Conservation (phyloP, 2,329 filamentous ascomycete species). For the Xylaria multiplex region DNA sequence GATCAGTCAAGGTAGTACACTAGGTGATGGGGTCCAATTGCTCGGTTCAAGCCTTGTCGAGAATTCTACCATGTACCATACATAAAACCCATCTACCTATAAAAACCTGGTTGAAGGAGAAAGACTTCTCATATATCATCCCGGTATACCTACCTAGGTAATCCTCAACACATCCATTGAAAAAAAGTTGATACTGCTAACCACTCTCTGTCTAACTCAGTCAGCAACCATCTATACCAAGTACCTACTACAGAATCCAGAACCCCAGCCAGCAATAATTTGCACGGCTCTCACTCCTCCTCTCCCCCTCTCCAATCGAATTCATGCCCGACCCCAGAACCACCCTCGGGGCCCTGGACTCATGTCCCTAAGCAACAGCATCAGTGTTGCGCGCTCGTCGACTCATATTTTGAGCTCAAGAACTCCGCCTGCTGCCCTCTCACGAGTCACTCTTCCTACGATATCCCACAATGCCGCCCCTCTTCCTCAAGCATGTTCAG, state of each 20-base stretch:
- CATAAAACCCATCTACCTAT: too few relatives aligned
- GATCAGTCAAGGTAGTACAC: conserved; percentile 5
- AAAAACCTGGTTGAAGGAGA: conserved; percentile 1
- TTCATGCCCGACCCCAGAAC: conserved; percentile 42
- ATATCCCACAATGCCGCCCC: conserved; percentile 7
- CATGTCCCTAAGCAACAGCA: conserved; percentile 51
- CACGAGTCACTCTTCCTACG: conserved; percentile 33
- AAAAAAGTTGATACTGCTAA: background rate
- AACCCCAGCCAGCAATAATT: conserved; percentile 17
- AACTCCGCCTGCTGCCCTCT: conserved; percentile 35
- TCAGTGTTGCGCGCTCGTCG: conserved; percentile 46
- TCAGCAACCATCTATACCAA: background rate
- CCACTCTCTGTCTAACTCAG: background rate
- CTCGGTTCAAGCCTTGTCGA: conserved; percentile 23
- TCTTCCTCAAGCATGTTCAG: conserved; percentile 23
- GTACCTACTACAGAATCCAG: conserved; percentile 6
- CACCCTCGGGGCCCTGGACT: conserved; percentile 45
- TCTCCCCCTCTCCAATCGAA: conserved; percentile 28
- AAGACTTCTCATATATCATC: background rate
- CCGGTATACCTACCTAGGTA: conserved; percentile 10
- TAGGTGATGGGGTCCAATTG: background rate
- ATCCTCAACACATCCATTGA: too few relatives aligned
- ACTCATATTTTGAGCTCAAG: conserved; percentile 45
- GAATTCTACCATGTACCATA: conserved; percentile 6
- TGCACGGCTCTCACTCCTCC: conserved; percentile 17